Base-by-base conservation (phyloP, 306 rosid genomes). In the Gynostemma pentaphyllum region DNA sequence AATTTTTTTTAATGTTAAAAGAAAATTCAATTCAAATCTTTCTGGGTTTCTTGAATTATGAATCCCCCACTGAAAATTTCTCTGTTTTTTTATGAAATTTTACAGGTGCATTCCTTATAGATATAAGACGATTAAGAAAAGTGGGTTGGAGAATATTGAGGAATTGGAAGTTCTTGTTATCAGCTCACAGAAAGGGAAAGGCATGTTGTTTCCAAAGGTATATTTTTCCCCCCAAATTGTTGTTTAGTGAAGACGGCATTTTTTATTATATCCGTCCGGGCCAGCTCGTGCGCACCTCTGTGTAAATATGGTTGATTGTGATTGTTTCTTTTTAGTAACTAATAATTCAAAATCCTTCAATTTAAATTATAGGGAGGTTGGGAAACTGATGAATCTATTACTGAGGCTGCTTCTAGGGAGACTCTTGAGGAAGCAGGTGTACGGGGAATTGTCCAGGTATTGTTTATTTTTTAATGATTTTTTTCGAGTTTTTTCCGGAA, bases 381-480 rank as follows among this genome's bases (percentile, higher is more conserved):
- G 97, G 97, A 91, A 66, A 23, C 62, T 15, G 97, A 91, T 47
- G 96, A 91, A 79, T 81, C 96, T 21, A 88, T 78, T 65, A 84
- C 75, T 74, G 89, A 84, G 75, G 97, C 97, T 45, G 97, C 97
- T 71, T 54, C 74, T 52, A 62, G 97, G 54, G 97, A 91, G 70
- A 87, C 91, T 47, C 44, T 90, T 9, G 97, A 90, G 49, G 97
- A 90, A 81, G 97, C 97, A 11, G 97, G 97, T 34, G 97, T 90
- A 1, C 59, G 75, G 68, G 97, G 97, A 76, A 72, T 70, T 70
- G 74, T 90, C 52, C 84, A 69, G 94, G 97, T 90, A n/a, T 14
- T 37, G 30, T 9, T 36, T 15, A 11, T n/a, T 54, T 27, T 55
- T 0, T 12, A 55, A 18, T 44, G 15, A 4, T n/a, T 4, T 1